Percentiles rank a stretch among this genome's conserved stretches.
These are phyloP conservation scores for Davidsoniella australis DNA, from an alignment of 2,329 filamentous ascomycete genomes.

Conservation along the genomic window DNA sequence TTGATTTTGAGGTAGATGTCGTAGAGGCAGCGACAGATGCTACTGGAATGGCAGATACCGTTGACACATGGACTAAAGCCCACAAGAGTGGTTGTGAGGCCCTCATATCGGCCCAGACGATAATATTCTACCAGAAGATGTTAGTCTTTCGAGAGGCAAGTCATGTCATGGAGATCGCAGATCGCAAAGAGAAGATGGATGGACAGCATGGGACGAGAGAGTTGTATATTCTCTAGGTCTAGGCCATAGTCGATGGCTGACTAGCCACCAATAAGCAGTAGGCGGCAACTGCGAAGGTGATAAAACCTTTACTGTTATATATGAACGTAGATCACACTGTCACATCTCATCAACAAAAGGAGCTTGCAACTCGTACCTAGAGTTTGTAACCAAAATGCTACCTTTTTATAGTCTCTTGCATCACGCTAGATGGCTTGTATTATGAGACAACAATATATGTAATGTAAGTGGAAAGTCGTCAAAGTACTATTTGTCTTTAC, in stretches of 20 bases:
- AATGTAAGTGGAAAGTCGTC: too few relatives aligned
- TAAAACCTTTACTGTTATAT: neutral
- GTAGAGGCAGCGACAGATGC: neutral
- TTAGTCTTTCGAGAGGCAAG: neutral
- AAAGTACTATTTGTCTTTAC: too few relatives aligned
- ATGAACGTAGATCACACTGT: neutral
- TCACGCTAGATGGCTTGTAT: too few relatives aligned
- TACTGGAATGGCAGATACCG: neutral
- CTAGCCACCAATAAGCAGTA: neutral
- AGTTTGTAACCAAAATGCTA: neutral
- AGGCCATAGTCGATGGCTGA: neutral
- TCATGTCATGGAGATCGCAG: neutral
- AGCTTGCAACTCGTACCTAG: neutral
- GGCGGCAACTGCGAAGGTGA: neutral
- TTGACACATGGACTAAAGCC: neutral
- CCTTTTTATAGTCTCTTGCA: too few relatives aligned
- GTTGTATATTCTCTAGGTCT: neutral
- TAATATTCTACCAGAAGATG: neutral
- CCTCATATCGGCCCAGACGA: constrained; percentile 1
- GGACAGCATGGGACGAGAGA: neutral
- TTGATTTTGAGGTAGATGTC: neutral
- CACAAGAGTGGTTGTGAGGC: neutral
- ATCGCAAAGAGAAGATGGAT: neutral
- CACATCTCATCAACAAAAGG: neutral
- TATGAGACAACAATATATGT: neutral